Percentiles rank a stretch among this genome's conserved stretches.
phyloP scores from a whole-genome alignment of 2,329 filamentous ascomycete genomes.

The Trichoderma sp. region DNA sequence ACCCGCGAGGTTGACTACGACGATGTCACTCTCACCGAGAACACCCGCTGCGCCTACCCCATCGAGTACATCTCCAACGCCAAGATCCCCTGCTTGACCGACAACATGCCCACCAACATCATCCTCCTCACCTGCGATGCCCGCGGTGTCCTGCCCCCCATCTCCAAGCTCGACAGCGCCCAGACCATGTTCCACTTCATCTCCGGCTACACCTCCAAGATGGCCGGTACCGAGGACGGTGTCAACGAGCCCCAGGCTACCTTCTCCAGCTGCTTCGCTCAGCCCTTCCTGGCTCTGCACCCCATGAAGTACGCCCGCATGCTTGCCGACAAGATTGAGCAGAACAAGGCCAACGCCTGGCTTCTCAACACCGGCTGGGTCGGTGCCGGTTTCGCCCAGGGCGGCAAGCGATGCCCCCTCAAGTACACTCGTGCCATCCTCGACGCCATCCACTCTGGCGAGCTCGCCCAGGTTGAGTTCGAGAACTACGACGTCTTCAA shows the following conservation, averaged over 20 bases:
- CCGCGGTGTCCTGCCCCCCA: conserved; percentile 92
- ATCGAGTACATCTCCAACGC: conserved; percentile 99
- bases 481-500: conserved; percentile 97
- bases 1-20: conserved; percentile 95
- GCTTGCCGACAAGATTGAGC: conserved; percentile 95
- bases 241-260: conserved; percentile 96
- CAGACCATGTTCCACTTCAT: conserved; percentile 99
- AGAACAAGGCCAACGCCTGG: conserved; percentile 96
- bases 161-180: conserved; percentile 90
- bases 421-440: conserved; percentile 99
- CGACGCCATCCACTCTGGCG: conserved; percentile 95
- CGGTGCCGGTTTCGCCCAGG: conserved; percentile 83
- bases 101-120: conserved; percentile 92
- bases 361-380: conserved; percentile 98
- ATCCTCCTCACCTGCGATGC: conserved; percentile 97
- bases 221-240: conserved; percentile 97
- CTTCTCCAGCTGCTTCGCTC: conserved; percentile 98
- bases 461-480: conserved; percentile 89
- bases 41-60: conserved; percentile 96
- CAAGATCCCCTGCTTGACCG: conserved; percentile 92
- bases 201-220: conserved; percentile 99
- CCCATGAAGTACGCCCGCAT: conserved; percentile 99
- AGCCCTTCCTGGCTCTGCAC: conserved; percentile 97
- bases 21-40: conserved; percentile 91
- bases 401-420: conserved; percentile 93